Conservation (phyloP, 345 rosid genomes). For the Bretschneidera sinensis region DNA sequence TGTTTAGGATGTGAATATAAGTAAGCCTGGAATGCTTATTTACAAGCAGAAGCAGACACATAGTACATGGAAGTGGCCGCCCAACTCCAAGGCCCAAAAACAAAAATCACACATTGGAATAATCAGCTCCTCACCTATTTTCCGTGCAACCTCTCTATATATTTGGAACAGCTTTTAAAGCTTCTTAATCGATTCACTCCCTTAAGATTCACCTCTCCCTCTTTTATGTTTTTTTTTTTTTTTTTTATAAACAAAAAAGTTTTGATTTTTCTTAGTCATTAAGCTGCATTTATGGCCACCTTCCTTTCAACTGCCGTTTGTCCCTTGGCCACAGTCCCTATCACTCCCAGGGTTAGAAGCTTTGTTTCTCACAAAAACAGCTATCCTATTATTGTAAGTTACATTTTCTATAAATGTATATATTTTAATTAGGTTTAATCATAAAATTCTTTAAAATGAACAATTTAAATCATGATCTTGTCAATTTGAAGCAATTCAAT, state of each 20-base stretch:
- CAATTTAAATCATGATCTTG: too few relatives aligned
- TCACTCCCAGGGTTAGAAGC: not conserved
- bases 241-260: too few relatives aligned
- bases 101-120: not conserved
- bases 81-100: not conserved
- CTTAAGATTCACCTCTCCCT: too few relatives aligned
- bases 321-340: not conserved
- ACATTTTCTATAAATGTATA: too few relatives aligned
- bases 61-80: not conserved
- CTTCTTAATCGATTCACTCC: too few relatives aligned
- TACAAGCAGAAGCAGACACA: not conserved
- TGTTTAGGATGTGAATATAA: too few relatives aligned
- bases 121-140: not conserved
- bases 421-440: too few relatives aligned
- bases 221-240: too few relatives aligned
- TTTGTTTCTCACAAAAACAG: not conserved
- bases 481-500: too few relatives aligned
- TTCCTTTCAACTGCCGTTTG: not conserved
- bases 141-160: not conserved
- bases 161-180: not conserved
- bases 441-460: too few relatives aligned
- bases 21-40: too few relatives aligned
- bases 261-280: too few relatives aligned
- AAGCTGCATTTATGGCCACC: not conserved
- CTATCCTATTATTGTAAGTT: not conserved